These are phyloP conservation scores for Kwoniella sp. DNA, from an alignment of 768 basidiomycete genomes.

Conservation along the genomic window DNA sequence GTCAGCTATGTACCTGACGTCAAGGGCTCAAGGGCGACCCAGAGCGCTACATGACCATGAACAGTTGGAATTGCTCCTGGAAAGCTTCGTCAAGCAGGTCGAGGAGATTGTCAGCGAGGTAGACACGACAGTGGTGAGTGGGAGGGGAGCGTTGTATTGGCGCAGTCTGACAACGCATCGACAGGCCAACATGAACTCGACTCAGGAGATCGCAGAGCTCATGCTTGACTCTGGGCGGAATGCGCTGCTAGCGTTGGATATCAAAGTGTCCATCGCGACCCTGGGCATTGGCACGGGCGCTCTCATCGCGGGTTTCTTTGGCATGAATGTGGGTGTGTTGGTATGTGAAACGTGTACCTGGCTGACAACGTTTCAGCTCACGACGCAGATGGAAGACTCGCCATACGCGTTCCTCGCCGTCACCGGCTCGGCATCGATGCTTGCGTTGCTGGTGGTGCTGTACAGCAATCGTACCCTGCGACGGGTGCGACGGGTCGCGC, in stretches of 20 bases:
- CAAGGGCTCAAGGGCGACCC: constrained; percentile 64
- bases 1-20: constrained; percentile 89
- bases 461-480: constrained; percentile 61
- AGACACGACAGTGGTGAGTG: constrained; percentile 70
- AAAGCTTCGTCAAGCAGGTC: constrained; percentile 91
- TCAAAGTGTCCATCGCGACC: constrained; percentile 92
- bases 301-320: constrained; percentile 82
- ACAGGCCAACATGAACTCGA: constrained; percentile 88
- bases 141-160: neutral
- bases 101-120: constrained; percentile 95
- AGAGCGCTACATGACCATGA: constrained; percentile 77
- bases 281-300: constrained; percentile 89
- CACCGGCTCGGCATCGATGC: constrained; percentile 58
- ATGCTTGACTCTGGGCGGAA: constrained; percentile 96
- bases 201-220: constrained; percentile 95
- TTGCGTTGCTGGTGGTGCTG: constrained; percentile 63
- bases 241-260: constrained; percentile 79
- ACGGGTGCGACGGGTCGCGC: constrained; percentile 46
- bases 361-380: constrained; percentile 57
- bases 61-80: constrained; percentile 86
- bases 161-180: no score
- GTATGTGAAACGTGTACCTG: neutral
- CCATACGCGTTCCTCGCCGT: constrained; percentile 70
- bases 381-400: constrained; percentile 66
- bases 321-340: constrained; percentile 78